Evolutionary conservation across 371 early-diverging fungal genomes (phyloP).

Genomic region (Mortierella sp.): DNA sequence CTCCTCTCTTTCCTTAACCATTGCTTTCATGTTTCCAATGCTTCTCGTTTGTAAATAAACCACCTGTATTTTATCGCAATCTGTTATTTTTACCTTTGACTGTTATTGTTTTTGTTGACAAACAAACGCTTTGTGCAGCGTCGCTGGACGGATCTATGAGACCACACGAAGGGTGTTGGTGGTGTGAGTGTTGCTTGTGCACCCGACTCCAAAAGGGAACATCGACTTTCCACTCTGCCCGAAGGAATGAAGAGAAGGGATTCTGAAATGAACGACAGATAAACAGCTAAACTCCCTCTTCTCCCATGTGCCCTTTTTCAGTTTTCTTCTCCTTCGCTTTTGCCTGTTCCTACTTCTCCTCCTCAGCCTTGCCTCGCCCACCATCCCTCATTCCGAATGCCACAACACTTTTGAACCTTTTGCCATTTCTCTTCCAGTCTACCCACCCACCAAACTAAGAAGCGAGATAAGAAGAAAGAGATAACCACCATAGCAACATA

Average conservation of each 20-base stretch:
- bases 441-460: background rate
- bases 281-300: background rate
- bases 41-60: background rate
- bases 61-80: background rate
- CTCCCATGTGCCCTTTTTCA: background rate
- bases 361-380: background rate
- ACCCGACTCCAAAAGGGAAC: background rate
- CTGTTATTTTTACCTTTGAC: background rate
- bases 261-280: background rate
- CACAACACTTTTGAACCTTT: background rate
- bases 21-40: background rate
- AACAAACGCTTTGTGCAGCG: constrained; percentile 11
- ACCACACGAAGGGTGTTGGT: background rate
- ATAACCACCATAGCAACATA: background rate
- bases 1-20: background rate
- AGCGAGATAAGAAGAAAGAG: background rate
- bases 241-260: background rate
- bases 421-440: background rate
- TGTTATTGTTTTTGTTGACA: background rate
- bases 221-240: constrained; percentile 3
- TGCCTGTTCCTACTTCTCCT: background rate
- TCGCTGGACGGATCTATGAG: background rate
- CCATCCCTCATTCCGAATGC: background rate
- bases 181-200: background rate
- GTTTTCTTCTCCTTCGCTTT: background rate